Conservation (phyloP, 257 asterid genomes). For the Hygrophila difformis region DNA sequence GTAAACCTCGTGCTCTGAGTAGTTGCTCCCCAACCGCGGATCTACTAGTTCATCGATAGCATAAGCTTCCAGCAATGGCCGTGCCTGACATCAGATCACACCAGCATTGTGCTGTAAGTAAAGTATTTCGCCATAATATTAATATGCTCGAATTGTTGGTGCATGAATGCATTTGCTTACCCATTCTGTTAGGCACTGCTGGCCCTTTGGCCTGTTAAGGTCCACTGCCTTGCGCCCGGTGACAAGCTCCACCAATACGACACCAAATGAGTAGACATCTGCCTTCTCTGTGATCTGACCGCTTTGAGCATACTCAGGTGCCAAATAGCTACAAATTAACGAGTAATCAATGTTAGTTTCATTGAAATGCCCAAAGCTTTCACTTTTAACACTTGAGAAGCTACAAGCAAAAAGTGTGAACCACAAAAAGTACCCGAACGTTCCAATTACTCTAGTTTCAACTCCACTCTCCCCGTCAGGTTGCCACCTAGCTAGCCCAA, state of each 20-base stretch:
- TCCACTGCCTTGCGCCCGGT: slow-evolving; percentile 96
- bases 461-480: slow-evolving; percentile 93
- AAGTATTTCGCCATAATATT: not conserved
- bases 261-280: slow-evolving; percentile 93
- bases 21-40: slow-evolving; percentile 50
- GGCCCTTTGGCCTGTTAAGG: slow-evolving; percentile 87
- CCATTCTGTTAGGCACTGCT: slow-evolving; percentile 96
- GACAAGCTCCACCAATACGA: slow-evolving; percentile 85
- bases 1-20: slow-evolving; percentile 56
- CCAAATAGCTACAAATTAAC: slow-evolving; percentile 53
- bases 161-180: slow-evolving; percentile 23
- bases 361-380: no score
- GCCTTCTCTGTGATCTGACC: slow-evolving; percentile 98
- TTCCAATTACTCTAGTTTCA: slow-evolving; percentile 90
- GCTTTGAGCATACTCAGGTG: slow-evolving; percentile 98
- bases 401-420: not conserved
- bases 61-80: slow-evolving; percentile 73
- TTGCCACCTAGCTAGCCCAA: slow-evolving; percentile 96
- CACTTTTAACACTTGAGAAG: no score
- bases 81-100: slow-evolving; percentile 50
- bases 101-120: not conserved
- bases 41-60: slow-evolving; percentile 70
- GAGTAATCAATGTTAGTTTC: not conserved
- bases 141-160: not conserved
- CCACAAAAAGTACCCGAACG: slow-evolving; percentile 54